Evolutionary conservation across 2,329 filamentous ascomycete genomes (phyloP).

Genomic region (Byssochlamys sp.): DNA sequence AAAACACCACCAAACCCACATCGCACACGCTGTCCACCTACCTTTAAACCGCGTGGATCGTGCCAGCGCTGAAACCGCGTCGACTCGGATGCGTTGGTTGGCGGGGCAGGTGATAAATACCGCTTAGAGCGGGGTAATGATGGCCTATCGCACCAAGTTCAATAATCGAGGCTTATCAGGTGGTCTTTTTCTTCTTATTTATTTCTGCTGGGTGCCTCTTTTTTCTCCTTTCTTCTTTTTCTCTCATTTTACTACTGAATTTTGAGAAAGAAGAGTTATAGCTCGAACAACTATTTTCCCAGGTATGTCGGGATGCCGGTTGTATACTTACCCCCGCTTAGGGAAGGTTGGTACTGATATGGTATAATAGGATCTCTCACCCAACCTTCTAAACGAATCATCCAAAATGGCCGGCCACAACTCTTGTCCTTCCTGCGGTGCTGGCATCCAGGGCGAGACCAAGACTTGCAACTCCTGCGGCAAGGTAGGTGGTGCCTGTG

Average conservation of each 20-base stretch:
- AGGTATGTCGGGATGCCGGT: background rate
- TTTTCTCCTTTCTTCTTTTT: background rate
- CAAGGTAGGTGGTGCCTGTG: slow-evolving; percentile 9
- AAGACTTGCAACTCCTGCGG: slow-evolving; percentile 22
- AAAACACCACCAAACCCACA: background rate
- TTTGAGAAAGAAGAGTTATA: background rate
- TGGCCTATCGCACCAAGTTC: background rate
- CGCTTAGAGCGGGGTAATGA: background rate
- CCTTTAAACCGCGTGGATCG: background rate
- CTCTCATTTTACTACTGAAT: background rate
- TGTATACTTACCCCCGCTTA: background rate
- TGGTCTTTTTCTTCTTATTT: background rate
- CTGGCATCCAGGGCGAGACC: slow-evolving; percentile 14
- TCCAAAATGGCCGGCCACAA: slow-evolving; percentile 11
- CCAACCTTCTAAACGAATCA: background rate
- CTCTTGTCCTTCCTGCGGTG: slow-evolving; percentile 18
- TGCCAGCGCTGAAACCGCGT: background rate
- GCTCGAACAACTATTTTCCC: background rate
- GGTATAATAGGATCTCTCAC: background rate
- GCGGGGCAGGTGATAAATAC: background rate
- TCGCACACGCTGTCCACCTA: background rate
- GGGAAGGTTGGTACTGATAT: background rate
- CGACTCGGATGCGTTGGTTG: background rate
- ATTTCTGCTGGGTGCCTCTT: background rate
- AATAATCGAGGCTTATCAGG: background rate